Percentiles rank a stretch among this genome's conserved stretches.
Evolutionary conservation across 106 monocot genomes (phyloP).

Genomic region (Iris macrosiphon): DNA sequence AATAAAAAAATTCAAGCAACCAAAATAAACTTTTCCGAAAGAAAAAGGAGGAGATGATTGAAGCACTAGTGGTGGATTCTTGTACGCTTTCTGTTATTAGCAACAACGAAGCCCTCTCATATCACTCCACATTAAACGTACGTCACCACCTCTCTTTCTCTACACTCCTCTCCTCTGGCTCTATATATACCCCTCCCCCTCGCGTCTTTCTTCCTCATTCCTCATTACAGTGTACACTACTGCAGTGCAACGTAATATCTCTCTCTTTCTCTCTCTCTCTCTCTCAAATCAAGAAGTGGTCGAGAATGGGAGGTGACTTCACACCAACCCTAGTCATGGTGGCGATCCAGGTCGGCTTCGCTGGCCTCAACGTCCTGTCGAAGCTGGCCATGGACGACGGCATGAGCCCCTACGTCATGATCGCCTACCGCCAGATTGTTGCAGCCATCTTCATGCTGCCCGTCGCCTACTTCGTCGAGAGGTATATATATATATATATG

Average conservation of each 20-base stretch:
- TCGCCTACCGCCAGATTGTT: constrained; percentile 71
- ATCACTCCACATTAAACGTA: too few relatives aligned
- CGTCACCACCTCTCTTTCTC: background rate
- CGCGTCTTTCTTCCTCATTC: background rate
- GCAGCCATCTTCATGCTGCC: constrained; percentile 54
- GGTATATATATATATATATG: constrained; percentile 18
- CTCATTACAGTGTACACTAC: too few relatives aligned
- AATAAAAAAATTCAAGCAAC: too few relatives aligned
- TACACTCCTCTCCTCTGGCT: background rate
- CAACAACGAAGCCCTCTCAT: too few relatives aligned
- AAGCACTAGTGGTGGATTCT: too few relatives aligned
- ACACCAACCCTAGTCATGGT: constrained; percentile 58
- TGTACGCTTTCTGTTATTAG: too few relatives aligned
- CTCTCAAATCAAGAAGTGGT: background rate
- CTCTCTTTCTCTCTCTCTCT: background rate
- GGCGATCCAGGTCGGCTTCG: constrained; percentile 62
- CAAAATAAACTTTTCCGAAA: too few relatives aligned
- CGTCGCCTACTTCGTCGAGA: constrained; percentile 59
- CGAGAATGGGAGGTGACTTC: constrained; percentile 5
- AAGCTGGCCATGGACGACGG: constrained; percentile 81
- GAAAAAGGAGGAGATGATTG: too few relatives aligned
- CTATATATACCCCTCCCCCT: background rate
- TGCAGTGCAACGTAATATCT: too few relatives aligned
- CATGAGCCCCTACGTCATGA: constrained; percentile 80
- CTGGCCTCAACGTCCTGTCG: constrained; percentile 70